Base-by-base conservation (phyloP, 2,329 filamentous ascomycete genomes). In the Ramularia collo-cygni region DNA sequence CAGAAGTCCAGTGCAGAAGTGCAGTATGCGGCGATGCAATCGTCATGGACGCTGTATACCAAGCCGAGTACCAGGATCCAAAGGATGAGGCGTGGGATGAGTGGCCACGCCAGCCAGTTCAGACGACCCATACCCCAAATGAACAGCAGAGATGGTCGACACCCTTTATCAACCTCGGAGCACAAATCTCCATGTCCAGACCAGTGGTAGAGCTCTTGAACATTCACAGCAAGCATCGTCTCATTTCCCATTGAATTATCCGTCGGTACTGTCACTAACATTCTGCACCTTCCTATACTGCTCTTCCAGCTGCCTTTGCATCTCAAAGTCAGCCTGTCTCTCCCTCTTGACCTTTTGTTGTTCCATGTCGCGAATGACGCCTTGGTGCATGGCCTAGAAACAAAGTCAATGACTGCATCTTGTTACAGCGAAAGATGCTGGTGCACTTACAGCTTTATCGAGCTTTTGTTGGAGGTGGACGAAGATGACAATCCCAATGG, bases 351-450 rank as follows among this genome's bases (percentile, higher is more conserved):
- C 63, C 32, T 85, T 80, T 62, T 95, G 89, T 59, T 93, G 87
- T 60, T 96, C 90, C 73, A 95, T 84, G 59, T 98, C 92, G 49
- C 90, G 85, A 50, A 96, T 71, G 29, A 98, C 92, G 31, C 92
- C 92, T 52, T 83, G 78, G 59, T 98, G 92, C 92, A 98, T 98
- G 42, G 86, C 85, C 92, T 90, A 47, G 24, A 24, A 21, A 7
- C 14, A 17, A n/a, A 15, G 42, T 48, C 37, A 50, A 44, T 46
- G 33, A 31, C 18, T 24, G 31, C 19, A 14, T 18, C 3, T 4
- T 17, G 16, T 21, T 18, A 4, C 13, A 37, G 19, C 42, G 34
- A 33, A 43, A 14, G 43, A 29, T 27, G 28, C n/a, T n/a, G n/a
- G n/a, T 7, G 6, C 18, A 37, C 79, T 45, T 71, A 95, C 90